Conservation (phyloP, 495 filamentous ascomycete genomes). For the Hyaloscypha finlandica region DNA sequence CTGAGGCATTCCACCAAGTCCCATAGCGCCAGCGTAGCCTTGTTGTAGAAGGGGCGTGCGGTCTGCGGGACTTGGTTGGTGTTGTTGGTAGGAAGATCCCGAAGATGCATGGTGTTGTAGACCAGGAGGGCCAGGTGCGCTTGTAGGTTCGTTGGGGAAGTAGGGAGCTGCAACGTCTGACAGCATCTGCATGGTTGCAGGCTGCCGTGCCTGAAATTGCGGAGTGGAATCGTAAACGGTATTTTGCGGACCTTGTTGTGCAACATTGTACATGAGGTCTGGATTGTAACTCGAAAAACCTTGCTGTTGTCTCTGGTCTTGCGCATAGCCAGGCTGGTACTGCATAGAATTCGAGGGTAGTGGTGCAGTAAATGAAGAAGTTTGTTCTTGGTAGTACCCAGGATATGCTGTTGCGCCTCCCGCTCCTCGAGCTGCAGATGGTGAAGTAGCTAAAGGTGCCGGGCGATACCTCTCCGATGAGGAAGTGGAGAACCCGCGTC, state of each 20-base stretch:
- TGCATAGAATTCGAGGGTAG: slow-evolving; percentile 51
- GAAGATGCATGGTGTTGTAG: slow-evolving; percentile 34
- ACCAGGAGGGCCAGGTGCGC: slow-evolving; percentile 45
- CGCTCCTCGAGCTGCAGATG: slow-evolving; percentile 28
- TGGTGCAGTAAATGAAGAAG: slow-evolving; percentile 48
- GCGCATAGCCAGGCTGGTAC: slow-evolving; percentile 54
- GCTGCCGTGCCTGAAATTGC: slow-evolving; percentile 71
- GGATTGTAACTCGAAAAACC: slow-evolving; percentile 53
- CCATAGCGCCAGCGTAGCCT: slow-evolving; percentile 39
- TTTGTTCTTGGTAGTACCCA: slow-evolving; percentile 56
- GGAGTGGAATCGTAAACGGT: slow-evolving; percentile 76
- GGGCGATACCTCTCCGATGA: slow-evolving; percentile 51
- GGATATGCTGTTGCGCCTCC: slow-evolving; percentile 52
- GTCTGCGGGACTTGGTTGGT: slow-evolving; percentile 33
- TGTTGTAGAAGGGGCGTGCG: slow-evolving; percentile 41
- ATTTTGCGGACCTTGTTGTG: slow-evolving; percentile 64
- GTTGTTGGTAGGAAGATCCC: slow-evolving; percentile 44
- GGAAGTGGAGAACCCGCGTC: slow-evolving; percentile 42
- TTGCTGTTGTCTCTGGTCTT: slow-evolving; percentile 52
- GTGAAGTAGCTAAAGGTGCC: slow-evolving; percentile 47
- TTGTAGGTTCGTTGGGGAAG: slow-evolving; percentile 69
- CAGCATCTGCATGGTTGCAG: slow-evolving; percentile 74
- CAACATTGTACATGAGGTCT: slow-evolving; percentile 79
- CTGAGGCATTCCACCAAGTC: slow-evolving; percentile 43
- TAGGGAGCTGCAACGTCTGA: slow-evolving; percentile 70